Evolutionary conservation across 2,329 filamentous ascomycete genomes (phyloP).

Genomic region (Xylariaceae sp.): DNA sequence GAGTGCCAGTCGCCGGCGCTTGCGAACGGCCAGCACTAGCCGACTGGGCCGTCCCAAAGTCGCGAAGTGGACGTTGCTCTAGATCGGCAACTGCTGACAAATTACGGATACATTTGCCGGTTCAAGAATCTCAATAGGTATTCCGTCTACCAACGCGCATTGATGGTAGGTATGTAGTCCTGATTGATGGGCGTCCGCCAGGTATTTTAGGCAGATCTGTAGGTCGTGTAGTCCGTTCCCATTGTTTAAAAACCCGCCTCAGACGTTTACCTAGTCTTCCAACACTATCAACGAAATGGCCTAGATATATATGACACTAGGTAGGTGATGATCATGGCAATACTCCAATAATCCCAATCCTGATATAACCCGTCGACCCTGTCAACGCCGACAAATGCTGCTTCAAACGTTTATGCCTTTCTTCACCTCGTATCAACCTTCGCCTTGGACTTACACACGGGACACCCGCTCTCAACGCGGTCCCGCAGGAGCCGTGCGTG

Average conservation of each 20-base stretch:
- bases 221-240: too few relatives aligned
- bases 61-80: too few relatives aligned
- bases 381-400: slow-evolving; percentile 15
- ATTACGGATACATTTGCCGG: too few relatives aligned
- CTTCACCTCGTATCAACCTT: slow-evolving; percentile 25
- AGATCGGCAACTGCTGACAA: too few relatives aligned
- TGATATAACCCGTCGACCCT: background rate
- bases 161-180: too few relatives aligned
- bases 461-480: slow-evolving; percentile 62
- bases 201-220: too few relatives aligned
- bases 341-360: background rate
- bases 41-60: too few relatives aligned
- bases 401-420: slow-evolving; percentile 7
- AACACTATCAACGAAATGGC: background rate
- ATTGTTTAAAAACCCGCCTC: background rate
- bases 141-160: too few relatives aligned
- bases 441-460: slow-evolving; percentile 46
- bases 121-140: too few relatives aligned
- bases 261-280: background rate
- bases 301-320: background rate
- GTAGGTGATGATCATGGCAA: background rate
- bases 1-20: too few relatives aligned
- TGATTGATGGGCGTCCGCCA: too few relatives aligned
- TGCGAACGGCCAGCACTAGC: too few relatives aligned
- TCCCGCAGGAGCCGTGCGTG: slow-evolving; percentile 75